Evolutionary conservation across 805 yeast genomes (phyloP).

Genomic region (Schwanniomyces polymorphus): DNA sequence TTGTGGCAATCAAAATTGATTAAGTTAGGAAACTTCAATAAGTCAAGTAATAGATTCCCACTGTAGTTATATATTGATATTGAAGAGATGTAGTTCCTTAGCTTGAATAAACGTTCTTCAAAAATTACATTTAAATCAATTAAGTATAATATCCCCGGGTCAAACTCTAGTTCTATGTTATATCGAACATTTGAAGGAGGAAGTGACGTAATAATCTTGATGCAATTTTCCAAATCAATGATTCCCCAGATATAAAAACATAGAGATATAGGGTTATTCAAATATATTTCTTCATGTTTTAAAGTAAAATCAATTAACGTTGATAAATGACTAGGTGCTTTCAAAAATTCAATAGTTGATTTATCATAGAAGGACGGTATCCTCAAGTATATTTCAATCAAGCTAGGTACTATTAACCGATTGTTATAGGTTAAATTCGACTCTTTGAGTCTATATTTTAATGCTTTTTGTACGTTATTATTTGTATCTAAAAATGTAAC

Average conservation of each 20-base stretch:
- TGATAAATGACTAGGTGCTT: not conserved
- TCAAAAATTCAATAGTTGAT: not conserved
- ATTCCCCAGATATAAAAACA: not conserved
- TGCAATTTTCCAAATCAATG: not conserved
- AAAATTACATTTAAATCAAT: not conserved
- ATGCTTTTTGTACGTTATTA: not conserved
- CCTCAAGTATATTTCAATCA: not conserved
- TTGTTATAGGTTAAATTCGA: constrained; percentile 1
- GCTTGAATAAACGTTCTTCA: not conserved
- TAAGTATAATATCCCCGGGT: not conserved
- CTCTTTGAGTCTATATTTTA: not conserved
- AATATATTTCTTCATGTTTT: not conserved
- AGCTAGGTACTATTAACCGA: not conserved
- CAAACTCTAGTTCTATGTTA: not conserved
- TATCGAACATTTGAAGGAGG: not conserved
- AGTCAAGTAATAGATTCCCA: not conserved
- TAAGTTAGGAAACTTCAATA: not conserved
- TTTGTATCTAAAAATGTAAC: not conserved
- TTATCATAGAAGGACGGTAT: not conserved
- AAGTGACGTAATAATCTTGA: not conserved
- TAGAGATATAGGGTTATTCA: not conserved
- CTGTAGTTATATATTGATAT: not conserved
- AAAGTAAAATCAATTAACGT: not conserved
- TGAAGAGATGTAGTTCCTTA: not conserved
- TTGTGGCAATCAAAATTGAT: not conserved